Evolutionary conservation across 306 rosid genomes (phyloP).

Genomic region (Senna siamea): DNA sequence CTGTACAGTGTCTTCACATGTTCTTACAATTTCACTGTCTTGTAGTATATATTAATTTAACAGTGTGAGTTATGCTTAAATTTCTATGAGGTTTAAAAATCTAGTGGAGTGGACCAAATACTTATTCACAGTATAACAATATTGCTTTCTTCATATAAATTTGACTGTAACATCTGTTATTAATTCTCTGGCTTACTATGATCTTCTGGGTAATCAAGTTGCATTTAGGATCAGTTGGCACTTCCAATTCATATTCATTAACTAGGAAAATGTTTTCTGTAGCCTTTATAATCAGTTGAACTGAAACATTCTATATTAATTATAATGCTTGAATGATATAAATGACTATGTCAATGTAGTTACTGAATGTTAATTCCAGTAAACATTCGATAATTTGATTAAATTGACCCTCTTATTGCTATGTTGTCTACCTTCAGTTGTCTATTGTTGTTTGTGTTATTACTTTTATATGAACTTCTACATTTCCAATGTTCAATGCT

Average conservation of each 20-base stretch:
- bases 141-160: neutral
- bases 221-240: conserved; percentile 3
- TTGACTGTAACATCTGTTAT: neutral
- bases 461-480: neutral
- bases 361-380: neutral
- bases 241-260: no score
- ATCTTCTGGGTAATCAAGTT: conserved; percentile 16
- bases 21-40: neutral
- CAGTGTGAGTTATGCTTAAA: no score
- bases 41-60: neutral
- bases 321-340: neutral
- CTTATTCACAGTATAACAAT: neutral
- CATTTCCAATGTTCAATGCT: neutral
- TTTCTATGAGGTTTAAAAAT: neutral
- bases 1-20: neutral
- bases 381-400: neutral
- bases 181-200: neutral
- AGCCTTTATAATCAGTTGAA: neutral
- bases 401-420: neutral
- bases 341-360: neutral
- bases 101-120: neutral
- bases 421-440: neutral
- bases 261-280: no score
- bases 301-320: neutral
- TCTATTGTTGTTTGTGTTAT: neutral